phyloP scores from a whole-genome alignment of 2,329 filamentous ascomycete genomes.

The Blastomyces percursus region DNA sequence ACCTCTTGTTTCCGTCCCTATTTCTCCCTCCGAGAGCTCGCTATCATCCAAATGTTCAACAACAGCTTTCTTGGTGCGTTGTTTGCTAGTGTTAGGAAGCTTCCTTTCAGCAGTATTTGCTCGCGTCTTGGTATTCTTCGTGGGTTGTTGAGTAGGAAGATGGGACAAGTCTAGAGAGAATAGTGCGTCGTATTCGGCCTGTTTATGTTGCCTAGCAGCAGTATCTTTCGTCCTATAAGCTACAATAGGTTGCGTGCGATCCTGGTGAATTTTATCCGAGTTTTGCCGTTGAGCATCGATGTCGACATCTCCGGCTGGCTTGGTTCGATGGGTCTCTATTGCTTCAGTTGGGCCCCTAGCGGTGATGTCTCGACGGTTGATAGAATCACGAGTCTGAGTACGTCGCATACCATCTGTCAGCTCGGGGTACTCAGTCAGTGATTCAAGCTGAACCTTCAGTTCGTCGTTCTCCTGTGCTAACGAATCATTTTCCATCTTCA shows the following conservation, averaged over 20 bases:
- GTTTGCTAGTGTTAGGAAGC: conserved; percentile 29
- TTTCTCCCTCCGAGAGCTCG: conserved; percentile 22
- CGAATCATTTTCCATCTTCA: conserved; percentile 31
- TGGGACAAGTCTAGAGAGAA: conserved; percentile 12
- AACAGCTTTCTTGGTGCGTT: conserved; percentile 29
- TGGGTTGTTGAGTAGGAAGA: background rate
- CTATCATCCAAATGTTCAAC: conserved; percentile 22
- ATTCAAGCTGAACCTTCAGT: conserved; percentile 28
- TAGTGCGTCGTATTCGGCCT: conserved; percentile 15
- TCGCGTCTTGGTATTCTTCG: background rate
- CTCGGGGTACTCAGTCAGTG: conserved; percentile 14
- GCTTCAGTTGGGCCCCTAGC: background rate
- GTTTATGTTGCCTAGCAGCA: background rate
- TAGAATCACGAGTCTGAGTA: background rate
- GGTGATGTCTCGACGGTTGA: background rate
- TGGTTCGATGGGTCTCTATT: background rate
- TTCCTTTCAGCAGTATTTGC: conserved; percentile 19
- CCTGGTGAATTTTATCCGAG: background rate
- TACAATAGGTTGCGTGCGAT: background rate
- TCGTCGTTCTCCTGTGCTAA: conserved; percentile 30
- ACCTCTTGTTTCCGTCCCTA: conserved; percentile 18
- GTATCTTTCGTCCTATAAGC: background rate
- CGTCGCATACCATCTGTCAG: background rate
- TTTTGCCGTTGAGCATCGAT: background rate
- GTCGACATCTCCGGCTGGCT: background rate